Evolutionary conservation across 2,329 filamentous ascomycete genomes (phyloP).

Genomic region (Botryotinia convoluta): DNA sequence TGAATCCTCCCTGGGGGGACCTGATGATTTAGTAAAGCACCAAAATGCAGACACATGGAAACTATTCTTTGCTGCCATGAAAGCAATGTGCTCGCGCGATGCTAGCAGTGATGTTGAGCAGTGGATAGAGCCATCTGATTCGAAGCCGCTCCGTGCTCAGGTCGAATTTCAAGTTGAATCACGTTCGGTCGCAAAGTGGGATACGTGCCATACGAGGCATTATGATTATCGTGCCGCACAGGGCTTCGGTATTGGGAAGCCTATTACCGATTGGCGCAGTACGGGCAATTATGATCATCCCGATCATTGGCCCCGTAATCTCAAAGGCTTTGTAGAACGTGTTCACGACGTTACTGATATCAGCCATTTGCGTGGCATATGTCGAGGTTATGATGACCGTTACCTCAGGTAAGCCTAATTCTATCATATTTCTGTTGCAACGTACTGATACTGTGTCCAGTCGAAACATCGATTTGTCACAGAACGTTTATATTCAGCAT

Average conservation of each 20-base stretch:
- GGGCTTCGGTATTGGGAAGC: constrained; percentile 48
- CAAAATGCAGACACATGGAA: constrained; percentile 7
- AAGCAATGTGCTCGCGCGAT: constrained; percentile 42
- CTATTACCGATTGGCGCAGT: constrained; percentile 58
- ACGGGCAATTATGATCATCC: constrained; percentile 45
- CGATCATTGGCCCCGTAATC: constrained; percentile 51
- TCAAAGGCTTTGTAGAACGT: constrained; percentile 52
- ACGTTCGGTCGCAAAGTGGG: constrained; percentile 27
- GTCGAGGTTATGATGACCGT: constrained; percentile 53
- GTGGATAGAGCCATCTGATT: constrained; percentile 57
- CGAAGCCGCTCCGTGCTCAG: not conserved
- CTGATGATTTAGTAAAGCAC: not conserved
- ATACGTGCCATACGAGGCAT: constrained; percentile 48
- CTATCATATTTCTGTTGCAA: not conserved
- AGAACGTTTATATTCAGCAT: constrained; percentile 64
- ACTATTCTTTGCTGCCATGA: not conserved
- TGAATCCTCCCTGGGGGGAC: not conserved
- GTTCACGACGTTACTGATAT: constrained; percentile 68
- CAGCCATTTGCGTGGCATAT: constrained; percentile 50
- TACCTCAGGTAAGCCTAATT: constrained; percentile 52
- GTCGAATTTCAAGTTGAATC: constrained; percentile 31
- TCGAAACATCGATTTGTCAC: constrained; percentile 62
- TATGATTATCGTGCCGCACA: constrained; percentile 50
- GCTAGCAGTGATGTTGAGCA: constrained; percentile 61
- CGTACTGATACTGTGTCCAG: constrained; percentile 40